Evolutionary conservation across 2,329 filamentous ascomycete species (phyloP), one percentile per base, ranked within the genome.

Genomic region (Aspergillus calidoustus): DNA sequence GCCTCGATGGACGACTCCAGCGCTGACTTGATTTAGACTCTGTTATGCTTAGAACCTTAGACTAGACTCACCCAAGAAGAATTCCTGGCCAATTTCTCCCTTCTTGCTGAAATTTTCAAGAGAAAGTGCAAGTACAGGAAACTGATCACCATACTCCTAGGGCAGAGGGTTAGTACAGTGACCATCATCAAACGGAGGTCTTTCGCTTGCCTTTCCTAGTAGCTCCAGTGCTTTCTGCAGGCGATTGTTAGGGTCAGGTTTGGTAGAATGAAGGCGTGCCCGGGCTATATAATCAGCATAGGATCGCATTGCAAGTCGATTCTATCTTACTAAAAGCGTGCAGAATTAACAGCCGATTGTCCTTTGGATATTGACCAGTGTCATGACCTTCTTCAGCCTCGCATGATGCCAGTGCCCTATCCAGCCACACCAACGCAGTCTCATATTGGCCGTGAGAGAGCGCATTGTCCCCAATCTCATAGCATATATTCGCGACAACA

Each of bases 401-500:
- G 28, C 93, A 79, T 30, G 88, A 70, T 11, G 87, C 79, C 53
- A 86, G 82, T 3, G 91, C 88, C 65, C 91, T 84, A 59, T 89
- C 83, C 0, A 96, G 79, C 95, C 94, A 98, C 69, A 84, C 87
- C 1, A 83, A 73, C 0, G 91, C 89, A 49, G 83, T 72, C 1
- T 77, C 69, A 64, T 82, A 83, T 55, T 90, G 82, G 7, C 81
- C 77, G 55, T 83, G 84, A 3, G 72, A 74, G 2, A 86, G 73
- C 15, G 89, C 76, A 15, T 83, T 82, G 52, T 83, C 87, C 3
- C 92, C 92, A 46, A 96, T 90, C 62, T 90, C 87, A 65, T 89
- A 91, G 7, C 93, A 81, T 2, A 89, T 79, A 67, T 92, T 88
- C 4, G 88, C 84, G 48, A 93, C 81, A 1, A 82, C 82, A 2